A percentile compares a stretch with the other conserved stretches of the same genome.
Conservation (phyloP, 2,329 filamentous ascomycete species). For the Hypoxylon sp. region DNA sequence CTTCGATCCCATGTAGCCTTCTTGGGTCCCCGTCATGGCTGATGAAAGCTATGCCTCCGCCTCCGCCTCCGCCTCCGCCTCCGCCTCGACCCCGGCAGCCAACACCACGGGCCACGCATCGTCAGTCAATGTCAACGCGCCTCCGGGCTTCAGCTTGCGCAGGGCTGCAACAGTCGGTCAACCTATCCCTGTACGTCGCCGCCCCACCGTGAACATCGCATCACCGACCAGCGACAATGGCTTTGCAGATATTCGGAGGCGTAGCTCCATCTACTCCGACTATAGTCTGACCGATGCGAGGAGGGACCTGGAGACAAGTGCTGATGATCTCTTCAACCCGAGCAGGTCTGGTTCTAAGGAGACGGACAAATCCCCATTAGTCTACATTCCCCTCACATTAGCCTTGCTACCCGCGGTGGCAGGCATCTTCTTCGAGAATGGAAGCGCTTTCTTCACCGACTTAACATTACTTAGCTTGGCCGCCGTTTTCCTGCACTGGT, state of each 20-base stretch:
- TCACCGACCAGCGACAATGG: slow-evolving; percentile 37
- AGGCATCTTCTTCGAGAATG: slow-evolving; percentile 86
- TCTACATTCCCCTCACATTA: slow-evolving; percentile 84
- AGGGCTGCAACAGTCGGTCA: slow-evolving; percentile 59
- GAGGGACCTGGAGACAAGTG: slow-evolving; percentile 73
- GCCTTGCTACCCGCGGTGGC: slow-evolving; percentile 88
- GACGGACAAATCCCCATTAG: slow-evolving; percentile 76
- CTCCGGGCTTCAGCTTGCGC: slow-evolving; percentile 57
- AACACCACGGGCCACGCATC: slow-evolving; percentile 40
- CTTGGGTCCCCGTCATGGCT: slow-evolving; percentile 47
- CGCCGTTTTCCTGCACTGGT: slow-evolving; percentile 92
- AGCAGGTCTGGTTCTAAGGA: slow-evolving; percentile 55
- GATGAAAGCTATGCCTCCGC: slow-evolving; percentile 48
- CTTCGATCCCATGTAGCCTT: slow-evolving; percentile 40
- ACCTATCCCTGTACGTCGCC: slow-evolving; percentile 46
- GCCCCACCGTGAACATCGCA: slow-evolving; percentile 41
- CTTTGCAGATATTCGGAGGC: slow-evolving; percentile 63
- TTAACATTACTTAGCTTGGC: slow-evolving; percentile 83
- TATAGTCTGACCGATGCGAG: slow-evolving; percentile 77
- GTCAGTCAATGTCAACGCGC: slow-evolving; percentile 39
- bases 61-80: slow-evolving; percentile 43
- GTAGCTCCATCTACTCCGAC: slow-evolving; percentile 84
- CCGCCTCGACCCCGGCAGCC: slow-evolving; percentile 44
- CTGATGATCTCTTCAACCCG: slow-evolving; percentile 77
- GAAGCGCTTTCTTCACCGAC: slow-evolving; percentile 86